Evolutionary conservation across 306 rosid species (phyloP).

Genomic region (Corylus heterophylla): DNA sequence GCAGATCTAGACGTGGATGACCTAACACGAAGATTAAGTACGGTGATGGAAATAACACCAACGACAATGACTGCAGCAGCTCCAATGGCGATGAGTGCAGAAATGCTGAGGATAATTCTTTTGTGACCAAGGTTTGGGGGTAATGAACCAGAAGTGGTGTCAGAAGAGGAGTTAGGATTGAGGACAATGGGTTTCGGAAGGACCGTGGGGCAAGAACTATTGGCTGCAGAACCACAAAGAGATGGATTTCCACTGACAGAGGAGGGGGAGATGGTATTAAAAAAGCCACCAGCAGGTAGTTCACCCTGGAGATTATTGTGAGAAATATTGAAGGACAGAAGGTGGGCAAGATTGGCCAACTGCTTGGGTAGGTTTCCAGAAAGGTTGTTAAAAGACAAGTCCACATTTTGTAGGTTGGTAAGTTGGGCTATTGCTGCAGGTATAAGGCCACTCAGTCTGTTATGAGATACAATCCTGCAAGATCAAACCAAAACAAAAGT

Average conservation of each 20-base stretch:
- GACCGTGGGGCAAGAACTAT: constrained; percentile 77
- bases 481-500: constrained; percentile 17
- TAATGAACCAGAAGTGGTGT: constrained; percentile 43
- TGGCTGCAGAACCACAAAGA: constrained; percentile 84
- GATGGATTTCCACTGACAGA: constrained; percentile 81
- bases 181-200: constrained; percentile 97
- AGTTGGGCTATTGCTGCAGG: constrained; percentile 79
- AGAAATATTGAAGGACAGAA: constrained; percentile 77
- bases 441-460: constrained; percentile 62
- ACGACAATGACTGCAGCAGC: constrained; percentile 93
- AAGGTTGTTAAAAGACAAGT: constrained; percentile 73
- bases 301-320: constrained; percentile 94
- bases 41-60: constrained; percentile 90
- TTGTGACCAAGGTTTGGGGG: constrained; percentile 65
- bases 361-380: constrained; percentile 83
- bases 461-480: constrained; percentile 68
- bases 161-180: constrained; percentile 84
- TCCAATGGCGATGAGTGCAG: constrained; percentile 96
- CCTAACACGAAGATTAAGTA: constrained; percentile 86
- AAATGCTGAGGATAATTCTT: constrained; percentile 91
- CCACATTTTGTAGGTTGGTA: constrained; percentile 64
- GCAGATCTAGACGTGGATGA: constrained; percentile 55
- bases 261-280: constrained; percentile 83
- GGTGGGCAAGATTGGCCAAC: constrained; percentile 83
- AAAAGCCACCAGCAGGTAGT: constrained; percentile 85